Percentiles rank a stretch among this genome's conserved stretches.
Conservation (phyloP, 108 stramenopile genomes). For the Cyclotella sp. region DNA sequence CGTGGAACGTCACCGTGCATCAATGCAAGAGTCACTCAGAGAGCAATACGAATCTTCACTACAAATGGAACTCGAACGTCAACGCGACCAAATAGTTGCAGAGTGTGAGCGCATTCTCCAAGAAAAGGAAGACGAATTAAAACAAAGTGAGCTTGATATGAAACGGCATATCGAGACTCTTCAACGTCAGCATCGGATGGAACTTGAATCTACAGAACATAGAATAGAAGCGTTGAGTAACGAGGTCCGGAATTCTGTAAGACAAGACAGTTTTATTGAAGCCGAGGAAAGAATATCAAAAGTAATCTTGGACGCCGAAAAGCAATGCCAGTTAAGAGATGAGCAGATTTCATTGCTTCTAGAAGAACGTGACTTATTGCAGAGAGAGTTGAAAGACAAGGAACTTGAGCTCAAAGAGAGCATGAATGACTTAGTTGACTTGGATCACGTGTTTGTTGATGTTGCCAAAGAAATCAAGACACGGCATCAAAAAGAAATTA, state of each 20-base stretch:
- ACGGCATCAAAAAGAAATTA: slow-evolving; percentile 17
- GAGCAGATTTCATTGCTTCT: slow-evolving; percentile 18
- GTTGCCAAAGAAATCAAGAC: slow-evolving; percentile 11
- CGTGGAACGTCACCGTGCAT: slow-evolving; percentile 12
- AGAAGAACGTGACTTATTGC: slow-evolving; percentile 14
- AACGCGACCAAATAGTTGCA: slow-evolving; percentile 28
- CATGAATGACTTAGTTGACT: slow-evolving; percentile 2
- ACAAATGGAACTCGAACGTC: slow-evolving; percentile 15
- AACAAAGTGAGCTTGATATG: slow-evolving; percentile 3
- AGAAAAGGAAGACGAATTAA: slow-evolving; percentile 31
- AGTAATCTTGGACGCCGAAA: slow-evolving; percentile 11
- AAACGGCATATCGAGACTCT: neutral
- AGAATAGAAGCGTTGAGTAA: slow-evolving; percentile 13
- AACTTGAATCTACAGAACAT: slow-evolving; percentile 8
- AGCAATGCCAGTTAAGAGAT: slow-evolving; percentile 28
- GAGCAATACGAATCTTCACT: slow-evolving; percentile 21
- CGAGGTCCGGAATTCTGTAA: slow-evolving; percentile 26
- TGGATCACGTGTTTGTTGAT: slow-evolving; percentile 6
- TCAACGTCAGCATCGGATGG: slow-evolving; percentile 12
- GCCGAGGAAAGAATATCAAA: slow-evolving; percentile 11
- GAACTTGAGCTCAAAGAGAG: slow-evolving; percentile 5
- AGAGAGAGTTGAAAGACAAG: slow-evolving; percentile 18
- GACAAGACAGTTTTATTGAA: slow-evolving; percentile 4
- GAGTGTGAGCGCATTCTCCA: slow-evolving; percentile 54
- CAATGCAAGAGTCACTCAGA: slow-evolving; percentile 13